Conservation (phyloP, 495 filamentous ascomycete species). For the Ramalina intermedia region DNA sequence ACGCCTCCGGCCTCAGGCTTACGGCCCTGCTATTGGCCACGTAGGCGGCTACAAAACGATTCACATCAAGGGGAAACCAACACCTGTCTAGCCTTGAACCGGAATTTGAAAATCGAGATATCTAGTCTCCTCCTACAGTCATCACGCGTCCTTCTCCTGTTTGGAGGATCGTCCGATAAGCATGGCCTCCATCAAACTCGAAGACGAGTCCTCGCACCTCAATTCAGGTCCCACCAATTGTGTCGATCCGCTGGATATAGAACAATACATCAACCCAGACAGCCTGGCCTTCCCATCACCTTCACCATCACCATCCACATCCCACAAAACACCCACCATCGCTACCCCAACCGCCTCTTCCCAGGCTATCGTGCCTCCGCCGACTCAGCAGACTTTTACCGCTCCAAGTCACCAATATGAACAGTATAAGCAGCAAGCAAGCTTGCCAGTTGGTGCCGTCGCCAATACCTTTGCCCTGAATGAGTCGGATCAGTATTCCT, state of each 20-base stretch:
- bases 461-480: constrained; percentile 55
- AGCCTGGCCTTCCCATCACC: constrained; percentile 26
- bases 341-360: constrained; percentile 23
- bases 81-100: too few relatives aligned
- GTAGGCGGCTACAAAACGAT: too few relatives aligned
- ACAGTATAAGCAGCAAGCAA: constrained; percentile 81
- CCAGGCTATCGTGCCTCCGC: constrained; percentile 20
- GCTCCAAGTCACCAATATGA: constrained; percentile 89
- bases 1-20: too few relatives aligned
- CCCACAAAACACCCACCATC: constrained; percentile 20
- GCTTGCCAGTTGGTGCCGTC: constrained; percentile 65
- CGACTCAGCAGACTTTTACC: constrained; percentile 42
- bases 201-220: background rate
- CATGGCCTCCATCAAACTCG: background rate
- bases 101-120: too few relatives aligned
- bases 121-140: too few relatives aligned
- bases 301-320: constrained; percentile 28
- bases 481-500: constrained; percentile 38
- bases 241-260: constrained; percentile 8
- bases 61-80: too few relatives aligned
- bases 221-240: background rate
- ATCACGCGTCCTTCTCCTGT: background rate
- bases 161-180: background rate
- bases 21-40: too few relatives aligned
- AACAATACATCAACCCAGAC: constrained; percentile 12